A percentile compares a stretch with the other conserved stretches of the same genome.
Evolutionary conservation across 2,329 filamentous ascomycete species (phyloP).

Genomic region (Colletotrichum cereale): DNA sequence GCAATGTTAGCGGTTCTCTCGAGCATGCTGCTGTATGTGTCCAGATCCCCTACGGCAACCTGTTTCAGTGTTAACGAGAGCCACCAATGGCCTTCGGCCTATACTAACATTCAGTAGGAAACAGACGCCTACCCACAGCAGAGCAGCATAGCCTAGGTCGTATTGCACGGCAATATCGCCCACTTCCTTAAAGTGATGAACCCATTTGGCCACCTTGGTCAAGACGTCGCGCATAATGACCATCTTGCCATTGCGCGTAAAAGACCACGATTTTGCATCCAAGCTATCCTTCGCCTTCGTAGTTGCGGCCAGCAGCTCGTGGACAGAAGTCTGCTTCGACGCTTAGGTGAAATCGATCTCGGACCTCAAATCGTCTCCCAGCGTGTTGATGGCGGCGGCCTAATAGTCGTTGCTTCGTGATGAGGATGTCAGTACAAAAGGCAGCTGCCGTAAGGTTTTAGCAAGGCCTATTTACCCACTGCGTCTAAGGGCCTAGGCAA

Average conservation of each 20-base stretch:
- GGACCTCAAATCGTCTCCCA: not conserved
- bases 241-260: not conserved
- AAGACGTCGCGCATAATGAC: slow-evolving; percentile 21
- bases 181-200: slow-evolving; percentile 46
- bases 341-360: not conserved
- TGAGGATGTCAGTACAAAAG: not conserved
- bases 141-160: slow-evolving; percentile 44
- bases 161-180: slow-evolving; percentile 46
- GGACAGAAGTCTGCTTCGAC: not conserved
- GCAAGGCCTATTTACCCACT: not conserved
- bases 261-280: not conserved
- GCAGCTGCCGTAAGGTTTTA: not conserved
- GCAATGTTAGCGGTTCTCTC: not conserved
- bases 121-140: slow-evolving; percentile 47
- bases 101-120: slow-evolving; percentile 43
- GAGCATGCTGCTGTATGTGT: not conserved
- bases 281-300: not conserved
- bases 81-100: slow-evolving; percentile 41
- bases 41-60: not conserved
- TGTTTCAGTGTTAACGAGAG: not conserved
- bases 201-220: slow-evolving; percentile 42
- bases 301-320: not conserved
- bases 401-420: not conserved
- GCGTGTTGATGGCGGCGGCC: not conserved
- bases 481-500: not conserved